These are phyloP conservation scores for Paracoccidioides lutzii DNA, from an alignment of 2,329 filamentous ascomycete genomes.

Conservation along the genomic window DNA sequence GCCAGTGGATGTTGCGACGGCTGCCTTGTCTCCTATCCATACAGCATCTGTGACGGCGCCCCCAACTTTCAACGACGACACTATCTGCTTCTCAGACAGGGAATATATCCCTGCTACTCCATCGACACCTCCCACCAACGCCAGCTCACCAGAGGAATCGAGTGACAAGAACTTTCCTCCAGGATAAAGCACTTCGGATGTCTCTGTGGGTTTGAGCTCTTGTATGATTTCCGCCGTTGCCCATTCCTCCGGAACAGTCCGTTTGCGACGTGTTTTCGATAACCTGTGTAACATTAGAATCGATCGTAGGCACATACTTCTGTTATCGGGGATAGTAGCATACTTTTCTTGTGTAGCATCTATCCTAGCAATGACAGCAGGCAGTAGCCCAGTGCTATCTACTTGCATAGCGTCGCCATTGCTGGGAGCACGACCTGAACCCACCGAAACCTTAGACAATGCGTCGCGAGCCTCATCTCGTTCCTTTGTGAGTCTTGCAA, in stretches of 20 bases:
- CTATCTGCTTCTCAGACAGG: conserved; percentile 60
- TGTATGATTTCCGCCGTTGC: conserved; percentile 60
- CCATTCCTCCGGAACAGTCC: conserved; percentile 75
- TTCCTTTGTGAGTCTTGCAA: conserved; percentile 80
- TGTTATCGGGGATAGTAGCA: conserved; percentile 18
- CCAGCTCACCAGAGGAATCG: conserved; percentile 50
- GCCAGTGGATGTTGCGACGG: conserved; percentile 63
- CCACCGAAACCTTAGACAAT: conserved; percentile 70
- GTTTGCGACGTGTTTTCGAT: conserved; percentile 79
- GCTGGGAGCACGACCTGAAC: conserved; percentile 36
- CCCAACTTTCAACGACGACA: conserved; percentile 51
- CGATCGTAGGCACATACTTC: not conserved
- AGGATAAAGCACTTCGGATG: conserved; percentile 47
- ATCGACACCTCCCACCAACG: conserved; percentile 61
- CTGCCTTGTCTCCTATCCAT: conserved; percentile 50
- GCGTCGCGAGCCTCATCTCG: conserved; percentile 85
- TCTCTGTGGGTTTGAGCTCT: conserved; percentile 41
- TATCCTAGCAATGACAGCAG: conserved; percentile 57
- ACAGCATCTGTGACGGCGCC: conserved; percentile 53
- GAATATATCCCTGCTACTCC: conserved; percentile 69
- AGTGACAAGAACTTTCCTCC: conserved; percentile 46
- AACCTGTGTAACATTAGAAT: conserved; percentile 43
- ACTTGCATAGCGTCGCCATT: conserved; percentile 86
- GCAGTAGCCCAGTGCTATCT: conserved; percentile 64
- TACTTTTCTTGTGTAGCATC: conserved; percentile 71